A percentile compares a stretch with the other conserved stretches of the same genome.
Conservation (phyloP, 768 basidiomycete species). For the Polyporus arcularius region DNA sequence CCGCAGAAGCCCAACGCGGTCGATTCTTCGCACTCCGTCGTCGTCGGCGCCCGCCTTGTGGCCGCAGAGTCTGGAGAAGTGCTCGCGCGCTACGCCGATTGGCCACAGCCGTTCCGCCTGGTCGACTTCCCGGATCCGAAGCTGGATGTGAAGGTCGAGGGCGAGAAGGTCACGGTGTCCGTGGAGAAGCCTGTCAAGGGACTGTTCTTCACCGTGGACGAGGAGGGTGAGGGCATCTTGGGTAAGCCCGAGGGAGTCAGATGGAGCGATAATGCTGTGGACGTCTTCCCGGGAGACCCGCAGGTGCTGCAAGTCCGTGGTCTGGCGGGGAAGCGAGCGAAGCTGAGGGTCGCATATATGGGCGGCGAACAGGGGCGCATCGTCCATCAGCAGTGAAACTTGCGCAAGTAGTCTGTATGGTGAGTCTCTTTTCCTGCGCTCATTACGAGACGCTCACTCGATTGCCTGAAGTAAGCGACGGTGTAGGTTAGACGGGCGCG, state of each 20-base stretch:
- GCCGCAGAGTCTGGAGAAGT: conserved; percentile 50
- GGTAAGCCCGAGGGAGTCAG: conserved; percentile 33
- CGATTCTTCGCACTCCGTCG: conserved; percentile 42
- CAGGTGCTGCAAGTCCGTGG: conserved; percentile 66
- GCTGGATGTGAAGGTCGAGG: conserved; percentile 34
- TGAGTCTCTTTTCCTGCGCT: not conserved
- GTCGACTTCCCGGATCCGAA: conserved; percentile 33
- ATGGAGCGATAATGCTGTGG: conserved; percentile 89
- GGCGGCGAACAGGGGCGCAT: conserved; percentile 9
- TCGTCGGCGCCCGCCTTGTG: conserved; percentile 68
- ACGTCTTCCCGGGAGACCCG: conserved; percentile 81
- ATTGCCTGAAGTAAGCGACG: not conserved
- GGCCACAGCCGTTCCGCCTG: conserved; percentile 42
- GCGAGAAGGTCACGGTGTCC: conserved; percentile 55
- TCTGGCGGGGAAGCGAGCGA: conserved; percentile 43
- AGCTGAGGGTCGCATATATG: conserved; percentile 9
- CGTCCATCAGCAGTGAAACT: not conserved
- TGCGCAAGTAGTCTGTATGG: not conserved
- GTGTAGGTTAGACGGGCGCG: too few species aligned
- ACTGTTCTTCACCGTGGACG: conserved; percentile 74
- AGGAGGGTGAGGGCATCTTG: conserved; percentile 23
- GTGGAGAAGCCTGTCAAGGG: conserved; percentile 77
- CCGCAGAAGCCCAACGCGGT: conserved; percentile 7
- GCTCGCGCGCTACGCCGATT: conserved; percentile 72
- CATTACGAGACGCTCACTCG: not conserved